Evolutionary conservation across 108 stramenopile genomes (phyloP).

Genomic region (Fragilaria radians): DNA sequence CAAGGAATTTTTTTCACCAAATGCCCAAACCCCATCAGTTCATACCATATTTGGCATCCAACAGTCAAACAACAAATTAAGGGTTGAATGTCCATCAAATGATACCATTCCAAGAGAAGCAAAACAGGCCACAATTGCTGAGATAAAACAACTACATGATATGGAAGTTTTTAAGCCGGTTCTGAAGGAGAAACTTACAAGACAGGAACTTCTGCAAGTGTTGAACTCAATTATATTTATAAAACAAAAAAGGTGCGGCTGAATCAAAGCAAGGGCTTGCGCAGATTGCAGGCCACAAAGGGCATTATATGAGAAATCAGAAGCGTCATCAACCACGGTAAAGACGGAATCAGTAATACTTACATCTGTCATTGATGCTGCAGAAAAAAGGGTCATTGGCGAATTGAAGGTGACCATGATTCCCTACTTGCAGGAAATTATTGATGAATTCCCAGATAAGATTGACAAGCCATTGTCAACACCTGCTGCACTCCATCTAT

Average conservation of each 20-base stretch:
- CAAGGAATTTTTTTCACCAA: too few relatives aligned
- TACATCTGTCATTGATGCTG: slow-evolving; percentile 24
- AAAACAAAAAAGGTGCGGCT: background rate
- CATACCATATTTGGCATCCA: too few relatives aligned
- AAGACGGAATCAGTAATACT: slow-evolving; percentile 20
- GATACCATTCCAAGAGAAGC: slow-evolving; percentile 24
- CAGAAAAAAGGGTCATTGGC: slow-evolving; percentile 22
- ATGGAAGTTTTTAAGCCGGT: slow-evolving; percentile 15
- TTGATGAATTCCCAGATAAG: slow-evolving; percentile 17
- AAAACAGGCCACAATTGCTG: slow-evolving; percentile 17
- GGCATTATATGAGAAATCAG: slow-evolving; percentile 15
- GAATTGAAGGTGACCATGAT: slow-evolving; percentile 17
- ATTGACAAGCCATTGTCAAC: background rate
- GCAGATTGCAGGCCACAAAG: slow-evolving; percentile 36
- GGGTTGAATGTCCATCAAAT: too few relatives aligned
- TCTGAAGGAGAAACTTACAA: slow-evolving; percentile 12
- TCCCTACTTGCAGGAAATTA: slow-evolving; percentile 25
- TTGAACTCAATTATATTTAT: slow-evolving; percentile 11
- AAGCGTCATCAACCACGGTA: slow-evolving; percentile 30
- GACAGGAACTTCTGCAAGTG: slow-evolving; percentile 12
- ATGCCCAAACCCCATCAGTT: too few relatives aligned
- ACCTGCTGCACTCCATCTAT: slow-evolving; percentile 23
- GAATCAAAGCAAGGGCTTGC: slow-evolving; percentile 16
- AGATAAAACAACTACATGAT: slow-evolving; percentile 36
- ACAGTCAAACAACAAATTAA: too few relatives aligned